These are phyloP conservation scores for Begonia fuchsioides DNA, from an alignment of 306 rosid genomes.

Conservation along the genomic window DNA sequence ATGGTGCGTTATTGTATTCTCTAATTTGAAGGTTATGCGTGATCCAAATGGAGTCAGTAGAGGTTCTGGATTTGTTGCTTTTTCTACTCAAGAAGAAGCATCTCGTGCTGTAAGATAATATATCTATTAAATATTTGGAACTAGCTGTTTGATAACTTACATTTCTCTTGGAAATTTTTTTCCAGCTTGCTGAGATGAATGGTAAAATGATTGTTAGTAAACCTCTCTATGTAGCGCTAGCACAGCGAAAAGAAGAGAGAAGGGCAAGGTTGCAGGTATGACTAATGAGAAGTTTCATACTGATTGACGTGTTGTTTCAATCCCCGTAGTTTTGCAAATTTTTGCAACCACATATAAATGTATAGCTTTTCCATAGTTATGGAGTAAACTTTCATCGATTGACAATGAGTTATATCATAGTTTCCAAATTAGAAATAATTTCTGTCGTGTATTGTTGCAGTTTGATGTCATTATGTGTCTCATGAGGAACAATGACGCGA, in stretches of 20 bases:
- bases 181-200: slow-evolving; percentile 1
- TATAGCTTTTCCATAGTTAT: too few relatives aligned
- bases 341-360: too few relatives aligned
- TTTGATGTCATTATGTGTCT: too few relatives aligned
- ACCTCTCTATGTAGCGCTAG: neutral
- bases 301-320: too few relatives aligned
- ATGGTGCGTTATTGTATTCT: neutral
- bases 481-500: too few relatives aligned
- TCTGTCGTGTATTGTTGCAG: too few relatives aligned
- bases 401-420: too few relatives aligned
- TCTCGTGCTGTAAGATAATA: neutral
- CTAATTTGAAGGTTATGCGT: neutral
- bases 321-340: too few relatives aligned
- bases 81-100: neutral
- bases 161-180: neutral
- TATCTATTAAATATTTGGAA: neutral
- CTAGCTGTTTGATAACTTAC: neutral
- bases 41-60: neutral
- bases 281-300: neutral
- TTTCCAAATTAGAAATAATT: too few relatives aligned
- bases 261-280: slow-evolving; percentile 1
- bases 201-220: neutral
- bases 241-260: neutral
- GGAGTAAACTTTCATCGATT: too few relatives aligned
- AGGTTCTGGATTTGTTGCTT: slow-evolving; percentile 1